phyloP scores from a whole-genome alignment of 108 stramenopile genomes.

The Epipyxis sp. region DNA sequence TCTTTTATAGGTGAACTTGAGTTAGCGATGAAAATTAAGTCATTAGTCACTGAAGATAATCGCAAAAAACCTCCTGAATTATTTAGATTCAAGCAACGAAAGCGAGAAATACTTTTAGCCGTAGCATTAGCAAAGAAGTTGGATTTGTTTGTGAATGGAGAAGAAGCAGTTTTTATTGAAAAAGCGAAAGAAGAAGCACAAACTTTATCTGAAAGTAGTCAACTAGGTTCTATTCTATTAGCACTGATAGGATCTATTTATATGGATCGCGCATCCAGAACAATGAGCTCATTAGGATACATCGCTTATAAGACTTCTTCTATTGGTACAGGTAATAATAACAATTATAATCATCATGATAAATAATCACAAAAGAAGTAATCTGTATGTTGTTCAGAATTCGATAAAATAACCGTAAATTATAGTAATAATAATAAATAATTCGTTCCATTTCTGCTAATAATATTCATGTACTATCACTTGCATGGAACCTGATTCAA shows the following conservation, averaged over 20 bases:
- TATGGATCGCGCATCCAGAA: not conserved
- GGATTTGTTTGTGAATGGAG: not conserved
- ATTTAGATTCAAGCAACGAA: not conserved
- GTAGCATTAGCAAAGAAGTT: not conserved
- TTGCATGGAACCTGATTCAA: too few relatives aligned
- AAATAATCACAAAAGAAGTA: too few relatives aligned
- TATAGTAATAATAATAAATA: too few relatives aligned
- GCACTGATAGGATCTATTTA: not conserved
- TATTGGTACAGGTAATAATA: too few relatives aligned
- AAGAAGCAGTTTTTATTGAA: constrained; percentile 1
- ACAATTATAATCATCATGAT: too few relatives aligned
- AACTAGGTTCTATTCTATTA: not conserved
- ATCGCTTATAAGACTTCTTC: too few relatives aligned
- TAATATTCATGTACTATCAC: too few relatives aligned
- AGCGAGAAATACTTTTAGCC: constrained; percentile 18
- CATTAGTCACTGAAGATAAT: too few relatives aligned
- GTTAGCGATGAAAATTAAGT: not conserved
- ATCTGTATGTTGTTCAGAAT: too few relatives aligned
- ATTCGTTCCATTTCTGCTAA: too few relatives aligned
- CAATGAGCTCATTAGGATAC: not conserved
- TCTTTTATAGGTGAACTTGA: not conserved
- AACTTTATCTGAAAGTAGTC: not conserved
- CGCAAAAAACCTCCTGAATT: too few relatives aligned
- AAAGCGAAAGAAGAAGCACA: not conserved
- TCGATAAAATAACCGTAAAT: too few relatives aligned